Conservation (phyloP, 1,284 basidiomycete genomes). For the Termitomyces sp. region DNA sequence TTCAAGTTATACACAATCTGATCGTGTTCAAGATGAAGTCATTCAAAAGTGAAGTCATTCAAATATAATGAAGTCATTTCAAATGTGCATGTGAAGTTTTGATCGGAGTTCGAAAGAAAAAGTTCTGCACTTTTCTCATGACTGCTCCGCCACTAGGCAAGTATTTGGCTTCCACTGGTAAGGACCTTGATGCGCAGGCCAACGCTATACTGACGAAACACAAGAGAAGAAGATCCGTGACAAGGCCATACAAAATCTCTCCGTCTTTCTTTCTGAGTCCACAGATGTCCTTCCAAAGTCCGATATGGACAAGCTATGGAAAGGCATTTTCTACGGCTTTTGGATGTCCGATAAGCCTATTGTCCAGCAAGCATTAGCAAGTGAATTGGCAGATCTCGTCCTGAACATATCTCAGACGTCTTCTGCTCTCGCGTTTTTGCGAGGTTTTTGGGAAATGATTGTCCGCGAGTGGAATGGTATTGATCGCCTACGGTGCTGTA, state of each 20-base stretch:
- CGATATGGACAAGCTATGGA: constrained; percentile 95
- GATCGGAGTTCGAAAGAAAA: constrained; percentile 27
- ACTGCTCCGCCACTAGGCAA: constrained; percentile 71
- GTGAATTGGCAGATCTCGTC: constrained; percentile 78
- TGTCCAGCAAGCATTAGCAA: constrained; percentile 89
- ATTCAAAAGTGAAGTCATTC: too few species aligned
- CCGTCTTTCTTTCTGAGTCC: constrained; percentile 68
- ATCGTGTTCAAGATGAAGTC: too few species aligned
- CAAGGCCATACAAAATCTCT: constrained; percentile 77
- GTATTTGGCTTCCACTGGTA: constrained; percentile 87
- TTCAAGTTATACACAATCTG: too few species aligned
- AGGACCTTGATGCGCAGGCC: constrained; percentile 20
- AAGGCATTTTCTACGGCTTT: constrained; percentile 96
- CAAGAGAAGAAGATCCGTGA: constrained; percentile 85
- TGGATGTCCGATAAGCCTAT: constrained; percentile 99
- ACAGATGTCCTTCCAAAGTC: constrained; percentile 53
- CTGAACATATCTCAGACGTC: constrained; percentile 59
- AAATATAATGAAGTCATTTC: constrained; percentile 18
- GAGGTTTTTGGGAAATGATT: constrained; percentile 87
- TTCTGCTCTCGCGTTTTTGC: constrained; percentile 72
- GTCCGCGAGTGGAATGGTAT: constrained; percentile 91
- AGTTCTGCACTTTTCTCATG: constrained; percentile 23
- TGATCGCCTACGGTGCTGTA: constrained; percentile 75
- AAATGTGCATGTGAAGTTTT: background rate
- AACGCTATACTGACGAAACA: constrained; percentile 18